Conservation (phyloP, 2,329 filamentous ascomycete species). For the Cytospora piceicola region DNA sequence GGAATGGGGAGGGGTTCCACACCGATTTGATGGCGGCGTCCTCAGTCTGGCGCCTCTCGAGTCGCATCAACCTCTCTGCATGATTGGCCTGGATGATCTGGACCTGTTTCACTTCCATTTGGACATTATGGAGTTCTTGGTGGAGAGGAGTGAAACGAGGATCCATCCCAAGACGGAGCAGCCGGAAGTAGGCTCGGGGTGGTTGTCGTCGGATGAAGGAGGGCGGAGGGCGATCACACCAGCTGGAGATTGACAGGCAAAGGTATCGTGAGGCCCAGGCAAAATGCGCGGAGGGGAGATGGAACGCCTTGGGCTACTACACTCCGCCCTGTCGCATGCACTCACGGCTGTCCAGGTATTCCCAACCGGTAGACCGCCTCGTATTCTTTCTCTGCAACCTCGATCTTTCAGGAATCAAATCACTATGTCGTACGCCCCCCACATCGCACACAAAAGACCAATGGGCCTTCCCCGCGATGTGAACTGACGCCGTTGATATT, state of each 20-base stretch:
- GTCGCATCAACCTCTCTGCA: constrained; percentile 61
- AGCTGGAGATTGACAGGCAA: constrained; percentile 18
- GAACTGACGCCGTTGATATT: constrained; percentile 22
- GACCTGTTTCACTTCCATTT: constrained; percentile 72
- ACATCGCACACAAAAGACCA: constrained; percentile 49
- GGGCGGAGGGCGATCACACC: constrained; percentile 20
- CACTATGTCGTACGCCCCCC: constrained; percentile 48
- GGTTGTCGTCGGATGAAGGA: constrained; percentile 16
- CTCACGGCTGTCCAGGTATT: constrained; percentile 17
- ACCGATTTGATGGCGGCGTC: constrained; percentile 77
- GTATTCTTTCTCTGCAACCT: constrained; percentile 23
- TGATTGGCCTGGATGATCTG: constrained; percentile 66
- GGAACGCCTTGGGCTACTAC: constrained; percentile 9
- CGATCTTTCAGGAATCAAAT: constrained; percentile 37
- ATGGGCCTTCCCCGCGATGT: constrained; percentile 37
- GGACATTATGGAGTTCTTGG: constrained; percentile 69
- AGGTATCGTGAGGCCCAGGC: constrained; percentile 5
- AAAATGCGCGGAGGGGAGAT: not conserved
- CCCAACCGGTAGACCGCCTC: constrained; percentile 16
- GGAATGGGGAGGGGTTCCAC: constrained; percentile 87
- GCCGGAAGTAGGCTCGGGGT: constrained; percentile 4
- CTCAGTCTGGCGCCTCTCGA: constrained; percentile 70
- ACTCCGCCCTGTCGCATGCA: constrained; percentile 12
- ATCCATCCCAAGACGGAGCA: constrained; percentile 59
- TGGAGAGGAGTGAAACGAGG: constrained; percentile 61